A percentile compares a stretch with the other conserved stretches of the same genome.
phyloP scores from a whole-genome alignment of 2,329 filamentous ascomycete genomes.

The Pyrenophora graminea region DNA sequence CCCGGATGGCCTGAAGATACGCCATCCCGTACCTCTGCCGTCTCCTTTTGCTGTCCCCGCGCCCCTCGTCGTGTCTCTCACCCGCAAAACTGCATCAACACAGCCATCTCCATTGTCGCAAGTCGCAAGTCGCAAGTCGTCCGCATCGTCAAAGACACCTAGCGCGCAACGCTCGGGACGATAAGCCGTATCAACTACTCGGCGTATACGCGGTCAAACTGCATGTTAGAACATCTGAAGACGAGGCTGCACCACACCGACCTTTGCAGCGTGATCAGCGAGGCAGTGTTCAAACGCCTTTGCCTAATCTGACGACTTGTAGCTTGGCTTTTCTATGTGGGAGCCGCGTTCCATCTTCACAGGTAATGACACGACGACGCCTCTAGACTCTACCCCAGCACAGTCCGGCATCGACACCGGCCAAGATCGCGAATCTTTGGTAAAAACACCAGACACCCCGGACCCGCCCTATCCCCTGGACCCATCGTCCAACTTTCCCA shows the following conservation, averaged over 20 bases:
- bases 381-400: constrained; percentile 8
- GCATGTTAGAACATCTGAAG: constrained; percentile 1
- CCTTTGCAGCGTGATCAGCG: constrained; percentile 16
- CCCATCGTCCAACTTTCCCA: background rate
- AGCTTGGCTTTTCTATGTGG: constrained; percentile 15
- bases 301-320: constrained; percentile 5
- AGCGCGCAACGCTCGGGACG: constrained; percentile 5
- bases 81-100: no score
- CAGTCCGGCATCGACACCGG: constrained; percentile 1
- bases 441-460: constrained; percentile 1
- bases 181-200: constrained; percentile 1
- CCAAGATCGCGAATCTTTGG: constrained; percentile 6
- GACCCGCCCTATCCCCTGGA: constrained; percentile 7
- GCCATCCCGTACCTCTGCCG: background rate
- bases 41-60: background rate
- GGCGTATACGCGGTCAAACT: constrained; percentile 4
- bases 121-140: background rate
- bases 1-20: constrained; percentile 2
- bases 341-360: constrained; percentile 25
- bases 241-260: constrained; percentile 13
- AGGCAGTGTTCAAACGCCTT: constrained; percentile 17
- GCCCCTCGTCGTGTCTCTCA: background rate
- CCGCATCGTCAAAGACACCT: background rate
- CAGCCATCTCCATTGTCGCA: no score
- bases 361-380: constrained; percentile 17